phyloP scores from a whole-genome alignment of 108 stramenopile genomes.

The Cyclostephanos tholiformis region DNA sequence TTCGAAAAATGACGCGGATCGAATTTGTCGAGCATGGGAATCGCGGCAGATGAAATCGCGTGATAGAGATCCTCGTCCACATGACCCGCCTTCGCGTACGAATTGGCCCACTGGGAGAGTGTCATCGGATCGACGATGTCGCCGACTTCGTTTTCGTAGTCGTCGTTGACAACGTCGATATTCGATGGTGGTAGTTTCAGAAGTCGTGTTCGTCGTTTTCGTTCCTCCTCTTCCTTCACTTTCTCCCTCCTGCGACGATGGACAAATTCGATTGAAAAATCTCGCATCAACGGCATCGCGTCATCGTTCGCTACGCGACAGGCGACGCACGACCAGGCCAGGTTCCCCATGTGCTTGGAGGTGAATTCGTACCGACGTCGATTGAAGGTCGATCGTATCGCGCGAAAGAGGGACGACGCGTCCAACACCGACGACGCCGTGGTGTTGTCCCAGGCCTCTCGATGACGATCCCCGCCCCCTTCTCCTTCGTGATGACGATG shows the following conservation, averaged over 20 bases:
- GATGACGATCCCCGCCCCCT: too few relatives aligned
- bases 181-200: too few relatives aligned
- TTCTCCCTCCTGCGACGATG: neutral
- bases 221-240: neutral
- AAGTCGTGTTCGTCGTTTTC: neutral
- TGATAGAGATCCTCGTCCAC: slow-evolving; percentile 20
- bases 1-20: slow-evolving; percentile 28
- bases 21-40: slow-evolving; percentile 31
- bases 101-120: slow-evolving; percentile 34
- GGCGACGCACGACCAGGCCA: slow-evolving; percentile 45
- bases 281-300: slow-evolving; percentile 15
- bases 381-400: slow-evolving; percentile 6
- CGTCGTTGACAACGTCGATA: neutral
- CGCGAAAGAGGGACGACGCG: slow-evolving; percentile 27
- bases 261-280: slow-evolving; percentile 28
- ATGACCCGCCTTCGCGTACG: slow-evolving; percentile 43
- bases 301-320: slow-evolving; percentile 5
- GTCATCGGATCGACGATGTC: slow-evolving; percentile 23
- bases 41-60: slow-evolving; percentile 17
- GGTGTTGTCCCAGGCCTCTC: neutral
- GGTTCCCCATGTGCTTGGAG: slow-evolving; percentile 28
- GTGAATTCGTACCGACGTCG: slow-evolving; percentile 9
- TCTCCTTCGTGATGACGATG: neutral
- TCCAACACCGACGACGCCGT: neutral
- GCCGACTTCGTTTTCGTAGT: neutral